Evolutionary conservation across 2,329 filamentous ascomycete genomes (phyloP), one percentile per base, ranked within the genome.

Genomic region (Colletotrichum kahawae): DNA sequence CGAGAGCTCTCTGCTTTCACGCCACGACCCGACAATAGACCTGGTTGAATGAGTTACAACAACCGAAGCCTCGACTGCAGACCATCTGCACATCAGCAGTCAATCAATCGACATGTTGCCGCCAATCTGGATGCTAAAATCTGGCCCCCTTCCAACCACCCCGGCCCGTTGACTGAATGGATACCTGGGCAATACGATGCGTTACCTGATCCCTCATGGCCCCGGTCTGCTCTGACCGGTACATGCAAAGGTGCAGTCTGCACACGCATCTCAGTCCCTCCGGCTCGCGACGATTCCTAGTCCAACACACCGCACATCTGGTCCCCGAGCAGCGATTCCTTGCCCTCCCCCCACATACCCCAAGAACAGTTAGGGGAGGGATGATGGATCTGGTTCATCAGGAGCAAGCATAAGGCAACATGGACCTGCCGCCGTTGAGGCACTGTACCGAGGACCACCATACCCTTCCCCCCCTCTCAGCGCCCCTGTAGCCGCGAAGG

Each of bases 271-370:
- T 43, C 18, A 33, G 57, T 60, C 33, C 57, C 65, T 68, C 63
- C 68, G 70, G 56, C 51, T 67, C 64, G 33, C 51, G 31, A 63
- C 74, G 74, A 70, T 74, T 64, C 51, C 63, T 62, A 72, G 62
- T 73, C 66, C 74, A 77, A 76, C 76, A 70, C 76, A 77, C 76
- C 76, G 76, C 70, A 77, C 74, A 70, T 77, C 76, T 77, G 63
- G 70, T 54, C 72, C 67, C 71, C 68, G 27, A 66, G 63, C 71
- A 66, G 33, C 24, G 59, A 33, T 66, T 48, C 71, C 71, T 57
- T 73, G 67, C 70, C 68, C 65, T 67, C 29, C 33, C 71, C 57
- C 56, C 21, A 63, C 71, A 66, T 31, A 67, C 60, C 75, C 63
- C 56, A 67, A 74, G 66, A 62, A 57, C 43, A 65, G 31, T 36